Evolutionary conservation across 768 basidiomycete genomes (phyloP).

Genomic region (Suillus fuscotomentosus): DNA sequence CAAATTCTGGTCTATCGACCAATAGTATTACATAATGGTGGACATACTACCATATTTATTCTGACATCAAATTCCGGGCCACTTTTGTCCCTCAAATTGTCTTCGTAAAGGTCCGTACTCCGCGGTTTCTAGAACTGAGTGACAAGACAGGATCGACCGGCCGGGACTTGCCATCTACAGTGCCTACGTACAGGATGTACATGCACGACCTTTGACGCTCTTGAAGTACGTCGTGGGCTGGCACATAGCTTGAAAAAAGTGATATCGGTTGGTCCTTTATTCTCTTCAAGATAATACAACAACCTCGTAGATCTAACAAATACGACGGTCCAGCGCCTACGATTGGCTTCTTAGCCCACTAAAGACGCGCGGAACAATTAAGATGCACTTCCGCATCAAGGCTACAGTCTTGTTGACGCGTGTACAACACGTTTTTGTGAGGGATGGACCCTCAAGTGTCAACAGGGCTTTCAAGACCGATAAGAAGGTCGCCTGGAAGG

Average conservation of each 20-base stretch:
- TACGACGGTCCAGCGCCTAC: conserved; percentile 10
- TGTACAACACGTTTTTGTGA: conserved; percentile 34
- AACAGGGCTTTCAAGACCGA: conserved; percentile 24
- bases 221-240: not conserved
- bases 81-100: not conserved
- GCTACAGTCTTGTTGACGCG: conserved; percentile 33
- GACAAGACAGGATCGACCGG: not conserved
- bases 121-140: conserved; percentile 2
- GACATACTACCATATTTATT: not conserved
- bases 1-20: no score
- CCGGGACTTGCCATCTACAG: conserved; percentile 3
- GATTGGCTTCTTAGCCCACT: conserved; percentile 15
- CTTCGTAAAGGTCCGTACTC: not conserved
- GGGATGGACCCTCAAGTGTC: conserved; percentile 34
- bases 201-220: not conserved
- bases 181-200: not conserved
- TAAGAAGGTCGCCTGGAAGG: conserved; percentile 25
- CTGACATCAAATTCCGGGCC: not conserved
- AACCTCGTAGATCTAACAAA: not conserved
- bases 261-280: not conserved
- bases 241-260: not conserved
- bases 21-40: not conserved
- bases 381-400: conserved; percentile 16
- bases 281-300: not conserved
- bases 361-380: conserved; percentile 25